Conservation (phyloP, 75 land plant genomes). For the Sequoiadendron giganteum region DNA sequence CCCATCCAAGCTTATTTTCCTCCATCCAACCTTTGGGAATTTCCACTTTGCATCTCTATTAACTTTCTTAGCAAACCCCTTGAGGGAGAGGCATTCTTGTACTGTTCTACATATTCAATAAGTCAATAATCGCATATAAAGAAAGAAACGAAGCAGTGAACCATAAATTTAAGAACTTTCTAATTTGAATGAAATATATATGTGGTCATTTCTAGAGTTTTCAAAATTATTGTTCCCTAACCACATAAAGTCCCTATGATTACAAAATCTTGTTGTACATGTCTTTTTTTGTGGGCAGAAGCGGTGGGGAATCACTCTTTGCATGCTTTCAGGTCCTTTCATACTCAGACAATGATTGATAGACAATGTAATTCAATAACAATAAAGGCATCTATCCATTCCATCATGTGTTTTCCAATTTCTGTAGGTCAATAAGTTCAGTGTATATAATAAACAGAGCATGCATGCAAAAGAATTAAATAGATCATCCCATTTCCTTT, state of each 20-base stretch:
- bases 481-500: background rate
- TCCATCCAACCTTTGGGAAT: background rate
- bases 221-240: background rate
- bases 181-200: background rate
- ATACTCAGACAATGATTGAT: background rate
- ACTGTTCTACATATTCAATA: background rate
- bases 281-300: background rate
- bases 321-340: background rate
- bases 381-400: background rate
- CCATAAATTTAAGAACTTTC: background rate
- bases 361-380: background rate
- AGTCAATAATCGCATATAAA: background rate
- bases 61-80: background rate
- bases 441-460: background rate
- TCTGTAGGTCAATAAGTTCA: background rate
- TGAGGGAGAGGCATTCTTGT: background rate
- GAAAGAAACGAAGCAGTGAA: background rate
- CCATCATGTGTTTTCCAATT: background rate
- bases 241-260: background rate
- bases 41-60: background rate
- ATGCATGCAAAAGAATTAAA: background rate
- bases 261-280: background rate
- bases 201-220: background rate
- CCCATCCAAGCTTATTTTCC: background rate
- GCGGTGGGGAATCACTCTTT: background rate